Percentiles rank a stretch among this genome's conserved stretches.
These are phyloP conservation scores for Neurospora pannonica DNA, from an alignment of 495 filamentous ascomycete species.

Conservation along the genomic window DNA sequence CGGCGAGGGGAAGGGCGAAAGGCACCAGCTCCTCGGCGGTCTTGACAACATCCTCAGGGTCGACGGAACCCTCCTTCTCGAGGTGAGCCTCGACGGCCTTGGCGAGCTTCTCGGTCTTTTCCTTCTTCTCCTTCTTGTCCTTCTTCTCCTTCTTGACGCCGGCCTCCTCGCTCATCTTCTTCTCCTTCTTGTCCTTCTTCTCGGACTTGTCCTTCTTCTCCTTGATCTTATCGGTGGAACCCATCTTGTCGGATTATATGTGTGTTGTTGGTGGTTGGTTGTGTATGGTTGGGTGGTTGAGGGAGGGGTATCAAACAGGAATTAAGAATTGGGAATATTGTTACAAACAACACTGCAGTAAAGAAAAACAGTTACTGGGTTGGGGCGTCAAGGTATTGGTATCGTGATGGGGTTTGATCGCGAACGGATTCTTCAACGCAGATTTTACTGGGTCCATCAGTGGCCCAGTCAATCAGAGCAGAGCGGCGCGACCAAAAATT, in stretches of 20 bases:
- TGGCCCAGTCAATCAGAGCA: constrained; percentile 3
- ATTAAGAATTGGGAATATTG: not conserved
- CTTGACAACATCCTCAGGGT: constrained; percentile 28
- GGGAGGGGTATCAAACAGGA: not conserved
- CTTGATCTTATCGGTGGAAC: constrained; percentile 14
- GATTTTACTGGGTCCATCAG: constrained; percentile 12
- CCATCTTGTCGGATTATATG: constrained; percentile 12
- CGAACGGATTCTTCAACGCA: constrained; percentile 2
- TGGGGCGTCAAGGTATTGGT: not conserved
- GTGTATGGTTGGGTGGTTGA: not conserved
- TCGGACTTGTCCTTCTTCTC: constrained; percentile 7
- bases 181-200: constrained; percentile 12
- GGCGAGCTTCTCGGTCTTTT: constrained; percentile 44
- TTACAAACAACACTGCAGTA: not conserved
- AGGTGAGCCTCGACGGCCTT: constrained; percentile 25
- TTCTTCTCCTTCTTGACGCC: constrained; percentile 62
- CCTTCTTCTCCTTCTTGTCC: constrained; percentile 74
- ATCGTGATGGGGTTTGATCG: not conserved
- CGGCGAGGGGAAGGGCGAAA: constrained; percentile 85
- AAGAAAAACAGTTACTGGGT: not conserved
- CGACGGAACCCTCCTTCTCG: constrained; percentile 19
- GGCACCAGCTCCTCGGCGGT: constrained; percentile 71
- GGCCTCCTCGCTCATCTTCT: constrained; percentile 17
- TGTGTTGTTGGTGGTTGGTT: not conserved
- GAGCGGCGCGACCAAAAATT: constrained; percentile 13